phyloP scores from a whole-genome alignment of 1,284 basidiomycete species.

The Ustilago loliicola region DNA sequence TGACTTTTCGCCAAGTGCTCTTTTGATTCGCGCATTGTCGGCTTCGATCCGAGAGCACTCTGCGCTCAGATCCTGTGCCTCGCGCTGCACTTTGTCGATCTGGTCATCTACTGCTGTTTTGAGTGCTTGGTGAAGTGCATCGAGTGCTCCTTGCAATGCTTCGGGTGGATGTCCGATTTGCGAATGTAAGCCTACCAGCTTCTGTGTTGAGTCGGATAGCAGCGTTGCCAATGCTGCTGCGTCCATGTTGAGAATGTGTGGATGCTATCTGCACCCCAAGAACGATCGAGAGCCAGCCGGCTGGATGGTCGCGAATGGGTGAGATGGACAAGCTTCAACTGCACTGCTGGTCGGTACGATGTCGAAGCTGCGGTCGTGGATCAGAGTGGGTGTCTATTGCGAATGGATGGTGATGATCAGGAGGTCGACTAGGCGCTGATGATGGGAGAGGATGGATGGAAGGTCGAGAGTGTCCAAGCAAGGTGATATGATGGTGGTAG shows the following conservation, averaged over 20 bases:
- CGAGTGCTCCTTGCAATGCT: constrained; percentile 56
- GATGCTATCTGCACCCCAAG: constrained; percentile 18
- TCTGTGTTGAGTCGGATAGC: constrained; percentile 58
- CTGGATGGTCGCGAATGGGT: background rate
- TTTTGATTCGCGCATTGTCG: constrained; percentile 32
- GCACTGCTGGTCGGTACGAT: background rate
- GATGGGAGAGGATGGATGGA: background rate
- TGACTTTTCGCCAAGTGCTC: constrained; percentile 39
- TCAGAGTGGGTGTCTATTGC: background rate
- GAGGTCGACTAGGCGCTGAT: background rate
- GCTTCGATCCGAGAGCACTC: constrained; percentile 47
- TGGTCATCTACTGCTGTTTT: constrained; percentile 64
- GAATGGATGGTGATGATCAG: background rate
- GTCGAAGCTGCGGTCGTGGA: too few relatives aligned
- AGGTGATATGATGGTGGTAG: constrained; percentile 3
- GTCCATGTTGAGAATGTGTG: constrained; percentile 50
- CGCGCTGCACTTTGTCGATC: constrained; percentile 55
- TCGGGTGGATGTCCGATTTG: constrained; percentile 63
- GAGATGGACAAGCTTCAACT: too few relatives aligned
- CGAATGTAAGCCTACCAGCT: constrained; percentile 56
- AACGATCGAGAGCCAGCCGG: background rate
- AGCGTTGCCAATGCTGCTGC: constrained; percentile 57
- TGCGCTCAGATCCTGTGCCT: constrained; percentile 52
- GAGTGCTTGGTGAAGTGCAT: constrained; percentile 59
- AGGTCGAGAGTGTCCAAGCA: background rate